A percentile compares a stretch with the other conserved stretches of the same genome.
These are phyloP conservation scores for Gryganskiella cystojenkinii DNA, from an alignment of 192 early-diverging fungal species.

Conservation along the genomic window DNA sequence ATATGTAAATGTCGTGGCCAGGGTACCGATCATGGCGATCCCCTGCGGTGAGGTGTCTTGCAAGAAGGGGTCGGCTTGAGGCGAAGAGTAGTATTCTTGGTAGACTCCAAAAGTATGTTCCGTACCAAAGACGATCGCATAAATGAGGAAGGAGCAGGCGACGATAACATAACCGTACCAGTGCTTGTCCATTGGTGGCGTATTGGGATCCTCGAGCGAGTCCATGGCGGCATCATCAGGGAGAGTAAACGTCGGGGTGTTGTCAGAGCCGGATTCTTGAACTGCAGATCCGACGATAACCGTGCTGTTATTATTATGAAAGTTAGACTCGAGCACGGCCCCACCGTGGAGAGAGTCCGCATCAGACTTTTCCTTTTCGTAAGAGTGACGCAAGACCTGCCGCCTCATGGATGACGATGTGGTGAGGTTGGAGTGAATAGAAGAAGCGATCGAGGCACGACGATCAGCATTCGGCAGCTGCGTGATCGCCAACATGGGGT, in stretches of 20 bases:
- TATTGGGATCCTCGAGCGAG: neutral
- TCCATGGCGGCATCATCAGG: constrained; percentile 15
- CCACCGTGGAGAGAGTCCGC: neutral
- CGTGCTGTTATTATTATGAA: neutral
- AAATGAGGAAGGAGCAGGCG: constrained; percentile 26
- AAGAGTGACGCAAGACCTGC: neutral
- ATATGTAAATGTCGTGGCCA: constrained; percentile 49
- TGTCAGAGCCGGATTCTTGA: no score
- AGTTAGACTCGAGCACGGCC: neutral
- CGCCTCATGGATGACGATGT: constrained; percentile 4
- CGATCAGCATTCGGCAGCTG: constrained; percentile 39
- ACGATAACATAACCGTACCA: constrained; percentile 53
- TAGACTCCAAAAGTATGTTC: constrained; percentile 52
- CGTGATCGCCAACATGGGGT: constrained; percentile 49
- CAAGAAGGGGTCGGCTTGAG: constrained; percentile 36
- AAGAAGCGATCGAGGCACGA: constrained; percentile 36
- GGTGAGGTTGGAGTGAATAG: constrained; percentile 30
- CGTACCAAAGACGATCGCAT: constrained; percentile 50
- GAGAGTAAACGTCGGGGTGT: constrained; percentile 18
- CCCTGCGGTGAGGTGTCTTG: constrained; percentile 10
- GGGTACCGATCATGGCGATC: constrained; percentile 45
- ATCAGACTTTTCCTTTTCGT: constrained; percentile 3
- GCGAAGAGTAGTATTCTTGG: constrained; percentile 39
- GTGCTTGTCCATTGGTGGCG: constrained; percentile 40
- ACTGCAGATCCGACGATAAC: no score